Evolutionary conservation across 441 rosid genomes (phyloP).

Genomic region (Metrosideros polymorpha): DNA sequence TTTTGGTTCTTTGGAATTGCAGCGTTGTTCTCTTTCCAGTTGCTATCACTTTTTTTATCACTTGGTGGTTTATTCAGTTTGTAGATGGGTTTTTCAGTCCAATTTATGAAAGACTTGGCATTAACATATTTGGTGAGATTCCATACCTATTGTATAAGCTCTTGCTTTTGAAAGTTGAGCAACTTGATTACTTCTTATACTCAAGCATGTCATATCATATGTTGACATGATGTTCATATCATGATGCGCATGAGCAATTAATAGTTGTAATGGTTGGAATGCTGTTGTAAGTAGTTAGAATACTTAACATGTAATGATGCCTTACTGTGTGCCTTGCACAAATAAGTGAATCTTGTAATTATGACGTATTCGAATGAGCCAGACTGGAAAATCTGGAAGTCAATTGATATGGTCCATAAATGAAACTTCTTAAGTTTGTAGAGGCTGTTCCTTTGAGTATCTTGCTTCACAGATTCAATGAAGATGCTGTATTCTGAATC

Average conservation of each 20-base stretch:
- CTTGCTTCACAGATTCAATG: background rate
- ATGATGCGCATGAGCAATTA: background rate
- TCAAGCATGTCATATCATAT: background rate
- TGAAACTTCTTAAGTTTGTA: background rate
- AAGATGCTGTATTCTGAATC: background rate
- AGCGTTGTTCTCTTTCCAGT: slow-evolving; percentile 66
- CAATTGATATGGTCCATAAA: background rate
- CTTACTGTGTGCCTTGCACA: background rate
- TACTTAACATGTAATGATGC: background rate
- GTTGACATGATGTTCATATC: background rate
- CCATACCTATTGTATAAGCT: background rate
- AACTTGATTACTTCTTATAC: background rate
- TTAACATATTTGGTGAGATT: slow-evolving; percentile 49
- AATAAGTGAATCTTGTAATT: background rate
- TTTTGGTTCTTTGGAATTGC: slow-evolving; percentile 17
- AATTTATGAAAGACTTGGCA: slow-evolving; percentile 45
- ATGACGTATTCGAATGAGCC: background rate
- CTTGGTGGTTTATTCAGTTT: slow-evolving; percentile 59
- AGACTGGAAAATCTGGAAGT: background rate
- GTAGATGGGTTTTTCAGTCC: slow-evolving; percentile 67
- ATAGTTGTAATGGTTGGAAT: background rate
- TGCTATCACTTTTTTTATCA: slow-evolving; percentile 54
- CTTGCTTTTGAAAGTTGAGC: background rate
- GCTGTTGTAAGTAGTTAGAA: background rate
- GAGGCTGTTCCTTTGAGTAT: background rate